These are phyloP conservation scores for Triangularia setosa DNA, from an alignment of 2,329 filamentous ascomycete genomes.

Conservation along the genomic window DNA sequence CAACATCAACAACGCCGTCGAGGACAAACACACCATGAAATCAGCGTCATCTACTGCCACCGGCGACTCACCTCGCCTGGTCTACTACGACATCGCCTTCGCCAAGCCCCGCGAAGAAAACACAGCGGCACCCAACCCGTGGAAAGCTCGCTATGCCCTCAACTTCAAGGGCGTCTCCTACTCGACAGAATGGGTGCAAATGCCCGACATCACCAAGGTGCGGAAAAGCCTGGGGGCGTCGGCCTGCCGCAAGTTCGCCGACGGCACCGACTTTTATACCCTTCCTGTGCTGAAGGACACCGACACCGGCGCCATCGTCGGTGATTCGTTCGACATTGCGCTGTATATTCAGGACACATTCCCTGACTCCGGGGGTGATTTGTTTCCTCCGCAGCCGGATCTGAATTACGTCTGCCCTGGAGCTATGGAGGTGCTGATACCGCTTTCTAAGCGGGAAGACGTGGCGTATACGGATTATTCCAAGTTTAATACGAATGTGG, in stretches of 20 bases:
- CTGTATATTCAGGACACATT: constrained; percentile 53
- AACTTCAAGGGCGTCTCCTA: constrained; percentile 68
- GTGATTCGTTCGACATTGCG: constrained; percentile 63
- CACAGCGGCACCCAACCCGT: constrained; percentile 63
- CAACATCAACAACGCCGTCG: background rate
- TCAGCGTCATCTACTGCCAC: background rate
- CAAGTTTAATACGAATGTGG: constrained; percentile 45
- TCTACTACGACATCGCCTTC: constrained; percentile 56
- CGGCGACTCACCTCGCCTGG: constrained; percentile 29
- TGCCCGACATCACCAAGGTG: constrained; percentile 56
- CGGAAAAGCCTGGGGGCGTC: constrained; percentile 23
- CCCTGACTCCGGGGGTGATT: constrained; percentile 44
- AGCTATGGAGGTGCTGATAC: constrained; percentile 30
- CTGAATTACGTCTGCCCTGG: constrained; percentile 39
- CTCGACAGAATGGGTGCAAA: constrained; percentile 64
- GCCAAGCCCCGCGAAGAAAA: constrained; percentile 44
- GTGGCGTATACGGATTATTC: constrained; percentile 36
- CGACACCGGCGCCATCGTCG: constrained; percentile 55
- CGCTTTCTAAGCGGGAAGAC: constrained; percentile 48
- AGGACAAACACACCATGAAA: background rate
- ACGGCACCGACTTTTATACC: constrained; percentile 47
- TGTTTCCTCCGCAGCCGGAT: constrained; percentile 45
- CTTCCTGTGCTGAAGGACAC: constrained; percentile 53
- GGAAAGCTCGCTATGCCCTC: constrained; percentile 66
- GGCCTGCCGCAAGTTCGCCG: constrained; percentile 43